phyloP scores from a whole-genome alignment of 768 basidiomycete genomes.

The Tubosaeta brunneosetosa region DNA sequence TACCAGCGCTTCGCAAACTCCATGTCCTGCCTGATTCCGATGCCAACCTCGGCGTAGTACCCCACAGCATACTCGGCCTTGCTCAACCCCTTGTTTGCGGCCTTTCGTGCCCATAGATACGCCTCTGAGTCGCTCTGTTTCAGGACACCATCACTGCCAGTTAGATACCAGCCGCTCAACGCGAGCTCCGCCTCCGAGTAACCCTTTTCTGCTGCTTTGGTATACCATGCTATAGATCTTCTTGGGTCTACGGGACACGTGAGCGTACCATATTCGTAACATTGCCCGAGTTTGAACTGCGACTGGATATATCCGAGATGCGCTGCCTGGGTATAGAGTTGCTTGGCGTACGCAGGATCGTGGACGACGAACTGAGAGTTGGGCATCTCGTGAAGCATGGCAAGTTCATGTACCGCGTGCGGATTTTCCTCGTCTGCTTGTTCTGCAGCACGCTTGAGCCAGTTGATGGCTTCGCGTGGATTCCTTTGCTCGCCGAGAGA shows the following conservation, averaged over 20 bases:
- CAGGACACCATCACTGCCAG: constrained; percentile 89
- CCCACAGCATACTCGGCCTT: constrained; percentile 99
- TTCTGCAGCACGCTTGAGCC: constrained; percentile 91
- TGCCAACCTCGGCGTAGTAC: constrained; percentile 96
- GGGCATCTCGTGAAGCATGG: constrained; percentile 71
- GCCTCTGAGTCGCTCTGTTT: constrained; percentile 98
- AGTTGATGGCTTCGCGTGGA: constrained; percentile 86
- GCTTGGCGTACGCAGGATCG: constrained; percentile 79
- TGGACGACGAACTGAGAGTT: constrained; percentile 64
- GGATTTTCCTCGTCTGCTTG: constrained; percentile 99
- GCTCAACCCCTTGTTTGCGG: constrained; percentile 92
- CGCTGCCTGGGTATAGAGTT: constrained; percentile 84
- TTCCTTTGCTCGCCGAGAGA: constrained; percentile 78
- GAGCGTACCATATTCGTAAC: constrained; percentile 88
- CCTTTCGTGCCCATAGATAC: constrained; percentile 95
- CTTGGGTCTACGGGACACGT: constrained; percentile 90
- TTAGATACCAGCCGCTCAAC: constrained; percentile 97
- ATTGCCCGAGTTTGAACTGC: constrained; percentile 93
- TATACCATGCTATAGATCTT: constrained; percentile 97
- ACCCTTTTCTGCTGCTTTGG: constrained; percentile 95
- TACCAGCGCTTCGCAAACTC: constrained; percentile 99
- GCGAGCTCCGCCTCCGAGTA: constrained; percentile 93
- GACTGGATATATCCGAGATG: constrained; percentile 91
- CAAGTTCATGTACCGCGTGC: constrained; percentile 96
- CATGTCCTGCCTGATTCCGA: constrained; percentile 93